Conservation (phyloP, 257 asterid genomes). For the Jaltomata sinuosa region DNA sequence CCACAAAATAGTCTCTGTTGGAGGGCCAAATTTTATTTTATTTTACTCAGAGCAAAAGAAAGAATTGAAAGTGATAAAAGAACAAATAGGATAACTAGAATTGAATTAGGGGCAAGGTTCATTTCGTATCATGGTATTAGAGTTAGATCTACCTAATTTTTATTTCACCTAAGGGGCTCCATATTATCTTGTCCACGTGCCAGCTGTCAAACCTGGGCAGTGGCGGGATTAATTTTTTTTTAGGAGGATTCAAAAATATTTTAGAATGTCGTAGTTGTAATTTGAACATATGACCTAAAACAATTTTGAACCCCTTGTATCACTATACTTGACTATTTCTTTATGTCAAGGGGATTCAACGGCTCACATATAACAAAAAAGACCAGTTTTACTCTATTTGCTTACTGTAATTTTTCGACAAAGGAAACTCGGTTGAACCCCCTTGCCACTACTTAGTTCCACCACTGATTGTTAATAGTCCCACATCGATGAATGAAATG, state of each 20-base stretch:
- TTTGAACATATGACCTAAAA: neutral
- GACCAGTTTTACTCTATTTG: neutral
- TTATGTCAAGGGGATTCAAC: neutral
- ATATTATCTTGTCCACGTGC: too few relatives aligned
- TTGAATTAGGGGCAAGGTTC: too few relatives aligned
- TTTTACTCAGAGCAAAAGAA: neutral
- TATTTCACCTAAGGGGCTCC: too few relatives aligned
- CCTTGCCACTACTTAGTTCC: neutral
- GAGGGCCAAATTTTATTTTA: neutral
- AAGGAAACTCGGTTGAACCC: neutral
- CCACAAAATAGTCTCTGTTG: neutral
- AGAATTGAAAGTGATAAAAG: neutral
- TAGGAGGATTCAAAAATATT: neutral
- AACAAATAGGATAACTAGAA: neutral
- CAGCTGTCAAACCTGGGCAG: too few relatives aligned
- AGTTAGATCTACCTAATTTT: too few relatives aligned
- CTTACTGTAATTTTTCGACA: neutral
- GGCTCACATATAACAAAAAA: neutral
- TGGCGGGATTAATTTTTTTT: too few relatives aligned
- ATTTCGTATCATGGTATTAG: too few relatives aligned
- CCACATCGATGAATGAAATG: rapidly evolving
- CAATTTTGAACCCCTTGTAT: neutral
- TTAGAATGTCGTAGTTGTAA: neutral
- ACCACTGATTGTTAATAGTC: neutral
- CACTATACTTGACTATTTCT: neutral